A percentile compares a stretch with the other conserved stretches of the same genome.
Conservation (phyloP, 2,329 filamentous ascomycete genomes). For the Fonsecaea monophora region DNA sequence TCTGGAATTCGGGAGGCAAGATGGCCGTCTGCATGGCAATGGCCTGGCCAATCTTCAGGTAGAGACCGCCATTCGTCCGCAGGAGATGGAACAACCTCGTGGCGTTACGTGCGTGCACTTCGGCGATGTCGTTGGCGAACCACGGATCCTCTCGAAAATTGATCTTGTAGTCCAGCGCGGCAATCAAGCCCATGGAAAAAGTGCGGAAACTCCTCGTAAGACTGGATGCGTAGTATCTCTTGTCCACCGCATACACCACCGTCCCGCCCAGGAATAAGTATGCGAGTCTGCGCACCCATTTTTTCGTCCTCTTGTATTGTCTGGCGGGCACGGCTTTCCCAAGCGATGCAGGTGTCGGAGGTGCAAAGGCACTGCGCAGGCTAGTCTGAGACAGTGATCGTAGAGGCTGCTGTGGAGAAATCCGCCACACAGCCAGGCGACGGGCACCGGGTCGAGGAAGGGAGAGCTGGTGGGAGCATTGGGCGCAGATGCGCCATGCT, state of each 20-base stretch:
- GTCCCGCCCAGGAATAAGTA: constrained; percentile 67
- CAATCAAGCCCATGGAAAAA: constrained; percentile 77
- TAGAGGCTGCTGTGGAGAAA: constrained; percentile 15
- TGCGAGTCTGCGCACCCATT: constrained; percentile 77
- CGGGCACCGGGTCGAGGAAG: constrained; percentile 16
- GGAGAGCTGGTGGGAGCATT: constrained; percentile 27
- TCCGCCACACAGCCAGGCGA: constrained; percentile 4
- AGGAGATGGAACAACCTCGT: constrained; percentile 82
- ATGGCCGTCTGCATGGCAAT: constrained; percentile 98
- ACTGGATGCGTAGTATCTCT: constrained; percentile 77
- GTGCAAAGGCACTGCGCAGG: constrained; percentile 61
- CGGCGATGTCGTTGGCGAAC: constrained; percentile 73
- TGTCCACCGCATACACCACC: constrained; percentile 72
- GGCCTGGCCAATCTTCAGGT: constrained; percentile 97
- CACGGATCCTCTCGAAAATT: constrained; percentile 86
- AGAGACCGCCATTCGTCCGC: constrained; percentile 86
- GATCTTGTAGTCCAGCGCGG: constrained; percentile 93
- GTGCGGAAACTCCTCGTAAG: constrained; percentile 80
- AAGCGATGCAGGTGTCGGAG: constrained; percentile 79
- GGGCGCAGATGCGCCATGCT: constrained; percentile 36
- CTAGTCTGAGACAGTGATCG: constrained; percentile 34
- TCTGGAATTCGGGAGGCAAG: constrained; percentile 90
- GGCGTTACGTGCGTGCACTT: constrained; percentile 83
- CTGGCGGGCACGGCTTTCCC: constrained; percentile 74
- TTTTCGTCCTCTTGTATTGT: constrained; percentile 71